These are phyloP conservation scores for Daphne laureola DNA, from an alignment of 441 rosid genomes.

Conservation along the genomic window DNA sequence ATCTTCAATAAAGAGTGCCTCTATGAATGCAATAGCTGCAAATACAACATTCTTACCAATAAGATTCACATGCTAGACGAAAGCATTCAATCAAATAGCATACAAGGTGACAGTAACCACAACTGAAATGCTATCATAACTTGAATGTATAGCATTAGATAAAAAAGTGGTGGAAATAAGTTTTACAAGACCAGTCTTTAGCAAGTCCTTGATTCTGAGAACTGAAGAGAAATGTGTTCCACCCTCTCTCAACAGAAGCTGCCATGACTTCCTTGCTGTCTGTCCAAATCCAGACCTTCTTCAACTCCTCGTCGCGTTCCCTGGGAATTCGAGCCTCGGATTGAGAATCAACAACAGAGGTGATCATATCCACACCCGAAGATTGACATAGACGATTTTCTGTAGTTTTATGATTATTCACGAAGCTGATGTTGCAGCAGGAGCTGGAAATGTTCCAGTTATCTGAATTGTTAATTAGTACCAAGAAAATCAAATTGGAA, in stretches of 20 bases:
- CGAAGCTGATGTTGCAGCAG: slow-evolving; percentile 11
- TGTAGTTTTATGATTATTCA: slow-evolving; percentile 2
- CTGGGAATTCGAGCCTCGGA: slow-evolving; percentile 8
- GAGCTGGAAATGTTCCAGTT: slow-evolving; percentile 23
- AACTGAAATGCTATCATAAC: too few species aligned
- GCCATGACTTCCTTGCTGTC: slow-evolving; percentile 69
- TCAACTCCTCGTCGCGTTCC: slow-evolving; percentile 24
- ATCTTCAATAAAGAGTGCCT: slow-evolving; percentile 45
- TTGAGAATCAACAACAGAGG: slow-evolving; percentile 18
- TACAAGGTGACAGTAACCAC: too few species aligned
- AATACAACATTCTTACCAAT: slow-evolving; percentile 17
- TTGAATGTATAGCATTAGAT: too few species aligned
- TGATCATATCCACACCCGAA: slow-evolving; percentile 19
- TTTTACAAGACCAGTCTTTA: slow-evolving; percentile 74
- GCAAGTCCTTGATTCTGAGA: slow-evolving; percentile 38
- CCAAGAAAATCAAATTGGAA: neutral
- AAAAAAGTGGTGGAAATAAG: too few species aligned
- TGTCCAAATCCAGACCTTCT: slow-evolving; percentile 85
- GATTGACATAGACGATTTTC: slow-evolving; percentile 5
- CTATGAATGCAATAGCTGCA: slow-evolving; percentile 61
- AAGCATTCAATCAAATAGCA: too few species aligned
- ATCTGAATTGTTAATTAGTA: slow-evolving; percentile 17
- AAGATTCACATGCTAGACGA: slow-evolving; percentile 4
- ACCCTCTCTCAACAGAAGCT: slow-evolving; percentile 79
- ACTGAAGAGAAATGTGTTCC: slow-evolving; percentile 69